Percentiles rank a stretch among this genome's conserved stretches.
These are phyloP conservation scores for Ilex aquifolium DNA, from an alignment of 257 asterid genomes.

Conservation along the genomic window DNA sequence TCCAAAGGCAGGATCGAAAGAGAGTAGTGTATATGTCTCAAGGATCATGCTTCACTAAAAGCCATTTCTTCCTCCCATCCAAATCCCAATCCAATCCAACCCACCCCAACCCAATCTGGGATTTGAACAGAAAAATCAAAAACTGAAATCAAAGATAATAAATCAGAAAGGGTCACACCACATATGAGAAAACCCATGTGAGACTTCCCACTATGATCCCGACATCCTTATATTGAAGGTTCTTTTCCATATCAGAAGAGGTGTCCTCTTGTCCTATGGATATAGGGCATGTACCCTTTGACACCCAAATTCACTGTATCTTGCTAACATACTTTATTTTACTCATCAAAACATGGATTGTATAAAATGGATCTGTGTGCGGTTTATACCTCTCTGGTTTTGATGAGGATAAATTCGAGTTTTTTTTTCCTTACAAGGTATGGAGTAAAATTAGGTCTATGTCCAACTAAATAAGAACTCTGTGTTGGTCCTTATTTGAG, in stretches of 20 bases:
- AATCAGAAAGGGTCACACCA: conserved; percentile 35
- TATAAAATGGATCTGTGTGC: not conserved
- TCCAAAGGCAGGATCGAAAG: conserved; percentile 41
- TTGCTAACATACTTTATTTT: conserved; percentile 16
- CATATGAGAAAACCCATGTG: conserved; percentile 48
- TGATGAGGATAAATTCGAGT: too few relatives aligned
- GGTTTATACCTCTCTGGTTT: too few relatives aligned
- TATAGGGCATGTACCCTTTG: conserved; percentile 31
- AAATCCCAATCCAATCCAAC: conserved; percentile 25
- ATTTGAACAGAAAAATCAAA: conserved; percentile 17
- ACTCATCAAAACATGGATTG: not conserved
- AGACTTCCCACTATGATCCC: conserved; percentile 32
- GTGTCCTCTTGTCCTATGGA: conserved; percentile 26
- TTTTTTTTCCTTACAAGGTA: not conserved
- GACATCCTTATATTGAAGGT: conserved; percentile 10
- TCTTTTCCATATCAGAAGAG: conserved; percentile 5
- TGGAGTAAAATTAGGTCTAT: not conserved
- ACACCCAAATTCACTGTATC: conserved; percentile 48
- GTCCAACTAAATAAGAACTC: not conserved
- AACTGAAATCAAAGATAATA: conserved; percentile 6
- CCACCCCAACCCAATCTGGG: conserved; percentile 30
- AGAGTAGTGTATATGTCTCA: conserved; percentile 46
- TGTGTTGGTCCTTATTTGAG: not conserved
- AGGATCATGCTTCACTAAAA: conserved; percentile 58
- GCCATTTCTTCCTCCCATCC: conserved; percentile 52